A percentile compares a stretch with the other conserved stretches of the same genome.
These are phyloP conservation scores for Pulveroboletus ravenelii DNA, from an alignment of 768 basidiomycete species.

Conservation along the genomic window DNA sequence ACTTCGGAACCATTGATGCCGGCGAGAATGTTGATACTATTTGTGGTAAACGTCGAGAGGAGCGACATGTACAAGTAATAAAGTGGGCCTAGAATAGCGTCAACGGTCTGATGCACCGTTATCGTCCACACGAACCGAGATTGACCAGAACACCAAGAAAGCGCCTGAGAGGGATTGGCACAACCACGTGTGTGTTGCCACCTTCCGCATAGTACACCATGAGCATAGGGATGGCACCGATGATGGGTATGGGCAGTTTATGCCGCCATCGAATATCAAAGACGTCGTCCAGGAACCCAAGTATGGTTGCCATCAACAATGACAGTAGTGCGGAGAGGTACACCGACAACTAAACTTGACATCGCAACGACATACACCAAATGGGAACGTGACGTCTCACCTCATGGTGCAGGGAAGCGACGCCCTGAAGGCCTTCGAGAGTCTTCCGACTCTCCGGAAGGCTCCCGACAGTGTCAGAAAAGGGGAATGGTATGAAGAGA, in stretches of 20 bases:
- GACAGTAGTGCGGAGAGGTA: conserved; percentile 94
- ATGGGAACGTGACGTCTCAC: conserved; percentile 36
- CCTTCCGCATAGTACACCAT: conserved; percentile 96
- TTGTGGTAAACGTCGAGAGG: conserved; percentile 93
- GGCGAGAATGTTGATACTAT: conserved; percentile 97
- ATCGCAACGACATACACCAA: background rate
- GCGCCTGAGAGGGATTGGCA: conserved; percentile 76
- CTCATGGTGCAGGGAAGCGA: conserved; percentile 69
- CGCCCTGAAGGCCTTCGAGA: conserved; percentile 41
- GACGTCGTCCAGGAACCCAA: conserved; percentile 95
- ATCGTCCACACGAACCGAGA: conserved; percentile 60
- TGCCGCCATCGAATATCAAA: conserved; percentile 99
- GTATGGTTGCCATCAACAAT: conserved; percentile 84
- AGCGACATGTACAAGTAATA: conserved; percentile 98
- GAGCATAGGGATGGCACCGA: conserved; percentile 90
- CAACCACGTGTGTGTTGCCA: conserved; percentile 90
- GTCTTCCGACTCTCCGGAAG: conserved; percentile 39
- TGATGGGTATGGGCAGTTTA: conserved; percentile 94
- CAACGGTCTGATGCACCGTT: background rate
- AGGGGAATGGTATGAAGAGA: conserved; percentile 94
- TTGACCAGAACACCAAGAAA: conserved; percentile 79
- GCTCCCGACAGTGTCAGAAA: conserved; percentile 63
- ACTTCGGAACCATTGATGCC: conserved; percentile 97
- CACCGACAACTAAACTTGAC: conserved; percentile 61
- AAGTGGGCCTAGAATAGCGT: conserved; percentile 61